Evolutionary conservation across 345 rosid species (phyloP).

Genomic region (Citrus sp.): DNA sequence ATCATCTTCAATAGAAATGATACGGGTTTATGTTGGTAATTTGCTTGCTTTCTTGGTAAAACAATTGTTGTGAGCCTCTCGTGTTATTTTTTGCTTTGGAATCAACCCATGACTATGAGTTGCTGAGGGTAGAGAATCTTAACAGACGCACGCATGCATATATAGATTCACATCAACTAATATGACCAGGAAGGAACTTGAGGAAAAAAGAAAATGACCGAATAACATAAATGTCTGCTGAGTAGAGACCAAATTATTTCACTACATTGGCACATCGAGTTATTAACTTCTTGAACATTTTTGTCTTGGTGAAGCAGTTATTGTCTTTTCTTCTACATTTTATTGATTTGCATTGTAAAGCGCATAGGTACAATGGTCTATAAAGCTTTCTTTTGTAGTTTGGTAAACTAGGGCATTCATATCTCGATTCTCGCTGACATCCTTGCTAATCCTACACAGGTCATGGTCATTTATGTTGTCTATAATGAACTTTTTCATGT

Average conservation of each 20-base stretch:
- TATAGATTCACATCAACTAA: background rate
- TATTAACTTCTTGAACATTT: background rate
- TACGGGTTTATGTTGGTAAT: background rate
- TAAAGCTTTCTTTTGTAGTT: background rate
- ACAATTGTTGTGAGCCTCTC: background rate
- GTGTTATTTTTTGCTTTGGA: background rate
- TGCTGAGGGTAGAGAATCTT: background rate
- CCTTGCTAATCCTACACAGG: background rate
- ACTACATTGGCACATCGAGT: background rate
- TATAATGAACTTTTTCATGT: constrained; percentile 12
- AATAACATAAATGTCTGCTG: background rate
- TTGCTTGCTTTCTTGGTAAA: background rate
- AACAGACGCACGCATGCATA: background rate
- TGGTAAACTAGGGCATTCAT: background rate
- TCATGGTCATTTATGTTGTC: background rate
- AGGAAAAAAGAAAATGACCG: too few species aligned
- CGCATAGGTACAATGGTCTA: background rate
- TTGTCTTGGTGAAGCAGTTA: background rate
- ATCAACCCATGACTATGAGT: background rate
- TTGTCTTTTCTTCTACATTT: background rate
- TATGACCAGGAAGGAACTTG: background rate
- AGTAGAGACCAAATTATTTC: background rate
- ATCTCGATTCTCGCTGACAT: background rate
- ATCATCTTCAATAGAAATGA: background rate
- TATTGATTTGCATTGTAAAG: too few species aligned